Conservation (phyloP, 768 basidiomycete species). For the Lactarius deliciosus region DNA sequence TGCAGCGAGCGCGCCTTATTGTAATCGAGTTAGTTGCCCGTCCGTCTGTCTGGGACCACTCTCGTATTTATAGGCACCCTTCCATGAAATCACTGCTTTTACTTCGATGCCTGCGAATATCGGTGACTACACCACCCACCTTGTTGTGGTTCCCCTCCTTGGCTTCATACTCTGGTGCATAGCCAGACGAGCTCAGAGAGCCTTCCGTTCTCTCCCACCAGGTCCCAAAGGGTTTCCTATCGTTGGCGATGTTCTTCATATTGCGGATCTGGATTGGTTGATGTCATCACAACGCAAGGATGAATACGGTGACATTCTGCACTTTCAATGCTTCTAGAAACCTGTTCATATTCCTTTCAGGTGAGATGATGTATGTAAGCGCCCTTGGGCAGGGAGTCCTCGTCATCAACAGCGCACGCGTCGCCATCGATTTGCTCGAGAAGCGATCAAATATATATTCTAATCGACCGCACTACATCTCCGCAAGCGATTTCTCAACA, state of each 20-base stretch:
- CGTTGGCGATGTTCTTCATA: background rate
- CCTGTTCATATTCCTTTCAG: conserved; percentile 20
- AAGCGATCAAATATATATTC: conserved; percentile 5
- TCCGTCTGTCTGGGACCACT: too few species aligned
- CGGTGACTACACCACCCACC: too few species aligned
- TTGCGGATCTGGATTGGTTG: background rate
- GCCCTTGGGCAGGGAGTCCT: conserved; percentile 35
- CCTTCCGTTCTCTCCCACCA: background rate
- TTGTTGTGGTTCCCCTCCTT: background rate
- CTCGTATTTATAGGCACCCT: too few species aligned
- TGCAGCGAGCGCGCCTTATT: too few species aligned
- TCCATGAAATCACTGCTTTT: too few species aligned
- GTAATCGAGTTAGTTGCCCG: too few species aligned
- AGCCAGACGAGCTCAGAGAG: background rate
- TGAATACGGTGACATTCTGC: background rate
- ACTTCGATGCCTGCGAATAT: too few species aligned
- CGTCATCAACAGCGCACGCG: conserved; percentile 34
- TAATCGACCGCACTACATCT: conserved; percentile 19
- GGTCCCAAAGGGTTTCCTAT: background rate
- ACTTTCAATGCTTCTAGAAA: background rate
- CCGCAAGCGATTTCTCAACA: conserved; percentile 35
- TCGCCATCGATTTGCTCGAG: conserved; percentile 34
- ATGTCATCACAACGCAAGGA: background rate
- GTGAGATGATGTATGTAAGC: conserved; percentile 34
- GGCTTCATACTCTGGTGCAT: background rate